A percentile compares a stretch with the other conserved stretches of the same genome.
phyloP scores from a whole-genome alignment of 495 filamentous ascomycete genomes.

The Penicillium angulare region DNA sequence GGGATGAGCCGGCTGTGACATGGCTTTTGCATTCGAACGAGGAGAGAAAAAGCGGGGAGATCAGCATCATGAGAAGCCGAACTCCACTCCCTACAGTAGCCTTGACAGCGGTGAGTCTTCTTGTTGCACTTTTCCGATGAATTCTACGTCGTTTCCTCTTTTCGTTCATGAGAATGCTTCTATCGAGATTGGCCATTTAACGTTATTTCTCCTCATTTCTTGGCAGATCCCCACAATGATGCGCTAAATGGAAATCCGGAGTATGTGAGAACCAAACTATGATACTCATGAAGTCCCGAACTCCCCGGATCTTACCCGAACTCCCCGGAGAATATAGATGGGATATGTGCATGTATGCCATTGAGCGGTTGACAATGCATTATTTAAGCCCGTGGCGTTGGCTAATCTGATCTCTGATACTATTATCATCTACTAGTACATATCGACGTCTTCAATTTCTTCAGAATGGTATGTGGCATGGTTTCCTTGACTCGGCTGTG shows the following conservation, averaged over 20 bases:
- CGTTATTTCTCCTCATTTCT: neutral
- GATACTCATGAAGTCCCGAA: neutral
- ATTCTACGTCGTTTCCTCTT: neutral
- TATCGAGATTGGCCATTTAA: neutral
- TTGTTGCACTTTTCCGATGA: neutral
- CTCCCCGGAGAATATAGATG: neutral
- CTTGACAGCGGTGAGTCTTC: neutral
- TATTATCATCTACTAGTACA: neutral
- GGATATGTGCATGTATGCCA: neutral
- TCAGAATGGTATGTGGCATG: no score
- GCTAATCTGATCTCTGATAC: neutral
- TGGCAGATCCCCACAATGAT: neutral
- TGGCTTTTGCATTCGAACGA: neutral
- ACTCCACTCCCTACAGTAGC: neutral
- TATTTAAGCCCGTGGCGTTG: neutral
- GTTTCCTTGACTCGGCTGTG: no score
- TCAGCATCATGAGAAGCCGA: neutral
- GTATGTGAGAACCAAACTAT: neutral
- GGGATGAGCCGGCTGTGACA: neutral
- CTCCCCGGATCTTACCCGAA: neutral
- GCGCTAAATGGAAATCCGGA: neutral
- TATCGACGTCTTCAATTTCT: no score
- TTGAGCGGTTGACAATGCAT: neutral
- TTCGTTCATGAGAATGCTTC: neutral
- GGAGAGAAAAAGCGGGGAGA: neutral